Base-by-base conservation (phyloP, 73 alveolate genomes). In the Breviolum minutum region DNA sequence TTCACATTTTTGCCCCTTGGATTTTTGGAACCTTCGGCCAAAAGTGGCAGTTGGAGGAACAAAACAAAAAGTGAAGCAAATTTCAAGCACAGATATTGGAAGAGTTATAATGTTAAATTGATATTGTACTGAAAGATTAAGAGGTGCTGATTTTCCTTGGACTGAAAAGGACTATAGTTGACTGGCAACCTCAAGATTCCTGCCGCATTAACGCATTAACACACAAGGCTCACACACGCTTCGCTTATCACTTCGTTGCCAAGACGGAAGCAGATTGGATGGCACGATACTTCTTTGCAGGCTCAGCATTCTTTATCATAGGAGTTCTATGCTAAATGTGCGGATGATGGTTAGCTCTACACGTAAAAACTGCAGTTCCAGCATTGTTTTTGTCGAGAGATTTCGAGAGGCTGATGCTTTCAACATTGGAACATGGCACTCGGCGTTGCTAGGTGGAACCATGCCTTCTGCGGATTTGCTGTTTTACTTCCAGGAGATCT, bases 221-320 rank as follows among this genome's bases (percentile, higher is more conserved):
- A 40, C 60, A 6, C 22, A 6, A 82, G 91, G 91, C 91, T 30
- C 96, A 90, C 66, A 71, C 96, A 5, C 96, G 96, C 87, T 90
- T 90, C 71, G 76, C 96, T 30, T 90, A 90, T 80, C 96, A 90
- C 87, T 92, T 92, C 54, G 91, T 92, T 54, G 91, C 89, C 83
- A 73, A 80, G 81, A 60, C 82, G 4, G 98, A 92, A 92, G 98
- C 98, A n/a, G 98, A 92, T 62, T 92, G 98, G 98, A 92, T 92
- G 98, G 89, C 98, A 60, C 98, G 98, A 6, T 92, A 76, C 69
- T 92, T 92, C 98, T 92, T 92, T 54, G 89, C 98, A 17, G 95
- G 91, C 54, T 60, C 22, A 14, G 8, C n/a, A 22, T 68, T 68
- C 77, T 2, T 0, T 40, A 0, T 40, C 54, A 40, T 40, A 40